phyloP scores from a whole-genome alignment of 768 basidiomycete species.

The Boletus bicolor region DNA sequence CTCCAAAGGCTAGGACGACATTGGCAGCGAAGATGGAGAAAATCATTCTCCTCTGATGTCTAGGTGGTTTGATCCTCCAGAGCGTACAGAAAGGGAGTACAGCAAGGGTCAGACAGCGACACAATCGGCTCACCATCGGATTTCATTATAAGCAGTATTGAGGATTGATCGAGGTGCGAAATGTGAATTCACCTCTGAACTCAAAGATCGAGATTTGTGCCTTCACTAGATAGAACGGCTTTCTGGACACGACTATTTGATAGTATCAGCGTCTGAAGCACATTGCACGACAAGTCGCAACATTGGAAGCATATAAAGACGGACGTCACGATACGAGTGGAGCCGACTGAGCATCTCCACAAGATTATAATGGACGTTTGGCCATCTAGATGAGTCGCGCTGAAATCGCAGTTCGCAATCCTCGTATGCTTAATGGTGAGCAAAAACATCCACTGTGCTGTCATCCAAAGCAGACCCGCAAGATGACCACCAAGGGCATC shows the following conservation, averaged over 20 bases:
- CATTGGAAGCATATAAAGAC: not conserved
- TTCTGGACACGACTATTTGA: not conserved
- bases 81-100: conserved; percentile 19
- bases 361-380: conserved; percentile 2
- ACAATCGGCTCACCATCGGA: conserved; percentile 14
- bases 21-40: conserved; percentile 21
- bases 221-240: conserved; percentile 9
- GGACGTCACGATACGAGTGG: conserved; percentile 8
- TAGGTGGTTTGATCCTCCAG: conserved; percentile 21
- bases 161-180: not conserved
- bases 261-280: conserved; percentile 8
- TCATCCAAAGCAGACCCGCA: conserved; percentile 10
- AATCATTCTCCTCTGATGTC: conserved; percentile 22
- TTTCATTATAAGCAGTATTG: not conserved
- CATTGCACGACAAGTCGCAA: not conserved
- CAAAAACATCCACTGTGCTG: conserved; percentile 8
- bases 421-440: conserved; percentile 1
- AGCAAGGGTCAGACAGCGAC: conserved; percentile 13
- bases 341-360: conserved; percentile 13
- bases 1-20: conserved; percentile 11
- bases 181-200: conserved; percentile 11
- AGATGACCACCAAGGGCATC: conserved; percentile 14
- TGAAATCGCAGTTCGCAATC: not conserved
- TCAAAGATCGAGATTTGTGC: conserved; percentile 8
- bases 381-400: conserved; percentile 1